Base-by-base conservation (phyloP, 1,139 yeast genomes). In the Neolecta irregularis region DNA sequence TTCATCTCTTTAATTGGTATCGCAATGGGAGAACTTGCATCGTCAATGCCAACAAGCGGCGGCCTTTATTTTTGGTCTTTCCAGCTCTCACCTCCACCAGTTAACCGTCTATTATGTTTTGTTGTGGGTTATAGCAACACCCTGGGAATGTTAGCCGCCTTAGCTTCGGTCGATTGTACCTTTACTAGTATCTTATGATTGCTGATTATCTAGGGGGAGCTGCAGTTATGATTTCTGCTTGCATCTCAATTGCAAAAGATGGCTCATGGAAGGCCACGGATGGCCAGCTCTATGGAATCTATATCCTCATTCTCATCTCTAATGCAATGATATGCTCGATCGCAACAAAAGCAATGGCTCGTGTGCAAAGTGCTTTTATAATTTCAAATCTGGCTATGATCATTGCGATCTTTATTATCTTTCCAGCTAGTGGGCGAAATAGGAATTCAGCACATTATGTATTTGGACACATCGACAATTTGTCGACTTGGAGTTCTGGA, bases 1-100 rank as follows among this genome's bases (percentile, higher is more conserved):
- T 68, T 71, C 43, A 65, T 71, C 37, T 53, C 66, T 33, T 52
- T 59, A 13, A 61, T 68, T 26, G 75, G 74, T 19, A 42, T 62
- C 8, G 61, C 73, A 2, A 67, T 75, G 64, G 65, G 77, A 2
- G 74, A 73, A 45, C 54, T 74, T 38, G 74, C 74, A 4, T 65
- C 74, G 22, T 65, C 78, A 5, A 68, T 71, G 47, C 83, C 83
- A 31, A 74, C 83, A 2, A 64, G 73, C 15, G 83, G 83, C 37
- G 83, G 81, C 3, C 58, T 74, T 31, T 56, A 56, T 48, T 65
- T 56, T 43, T 68, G 70, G 71, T 67, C 74, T 2, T 64, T 57
- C 46, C 59, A 64, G 46, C 69, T 66, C 43, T 68, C 77, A 5
- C 77, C 74, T 5, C 54, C 54, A 37, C 49, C 46, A n/a, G 46